These are phyloP conservation scores for Colletotrichum lentis DNA, from an alignment of 2,329 filamentous ascomycete genomes.

Conservation along the genomic window DNA sequence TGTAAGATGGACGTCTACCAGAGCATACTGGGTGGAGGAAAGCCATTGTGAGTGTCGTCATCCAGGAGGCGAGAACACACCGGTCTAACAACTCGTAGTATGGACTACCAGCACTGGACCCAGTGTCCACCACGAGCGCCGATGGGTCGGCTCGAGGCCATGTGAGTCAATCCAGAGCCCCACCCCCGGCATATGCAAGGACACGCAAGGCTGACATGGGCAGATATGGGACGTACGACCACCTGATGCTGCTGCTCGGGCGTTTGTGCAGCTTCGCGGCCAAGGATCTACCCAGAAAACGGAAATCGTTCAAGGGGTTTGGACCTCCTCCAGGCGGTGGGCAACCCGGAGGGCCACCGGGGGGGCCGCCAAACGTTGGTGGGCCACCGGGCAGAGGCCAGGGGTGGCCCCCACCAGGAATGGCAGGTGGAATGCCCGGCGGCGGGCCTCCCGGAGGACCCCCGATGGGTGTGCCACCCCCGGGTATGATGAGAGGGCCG, in stretches of 20 bases:
- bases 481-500: conserved; percentile 19
- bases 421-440: conserved; percentile 15
- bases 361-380: conserved; percentile 43
- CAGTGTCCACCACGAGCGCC: conserved; percentile 86
- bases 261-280: conserved; percentile 81
- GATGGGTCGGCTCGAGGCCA: conserved; percentile 77
- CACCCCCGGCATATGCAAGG: not conserved
- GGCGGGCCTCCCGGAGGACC: conserved; percentile 13
- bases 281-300: conserved; percentile 80
- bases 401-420: conserved; percentile 26
- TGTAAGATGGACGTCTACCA: conserved; percentile 94
- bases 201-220: conserved; percentile 40
- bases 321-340: conserved; percentile 55
- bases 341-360: conserved; percentile 43
- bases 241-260: conserved; percentile 82
- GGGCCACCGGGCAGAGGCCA: conserved; percentile 22
- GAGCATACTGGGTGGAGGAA: conserved; percentile 85
- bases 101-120: conserved; percentile 83
- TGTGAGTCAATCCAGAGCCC: conserved; percentile 55
- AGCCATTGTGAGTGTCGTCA: conserved; percentile 74
- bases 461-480: conserved; percentile 22
- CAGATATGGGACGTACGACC: conserved; percentile 88
- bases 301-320: conserved; percentile 68
- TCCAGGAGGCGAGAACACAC: not conserved
- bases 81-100: conserved; percentile 58